Percentiles rank a stretch among this genome's conserved stretches.
These are phyloP conservation scores for Iris macrosiphon DNA, from an alignment of 106 monocot species.

Conservation along the genomic window DNA sequence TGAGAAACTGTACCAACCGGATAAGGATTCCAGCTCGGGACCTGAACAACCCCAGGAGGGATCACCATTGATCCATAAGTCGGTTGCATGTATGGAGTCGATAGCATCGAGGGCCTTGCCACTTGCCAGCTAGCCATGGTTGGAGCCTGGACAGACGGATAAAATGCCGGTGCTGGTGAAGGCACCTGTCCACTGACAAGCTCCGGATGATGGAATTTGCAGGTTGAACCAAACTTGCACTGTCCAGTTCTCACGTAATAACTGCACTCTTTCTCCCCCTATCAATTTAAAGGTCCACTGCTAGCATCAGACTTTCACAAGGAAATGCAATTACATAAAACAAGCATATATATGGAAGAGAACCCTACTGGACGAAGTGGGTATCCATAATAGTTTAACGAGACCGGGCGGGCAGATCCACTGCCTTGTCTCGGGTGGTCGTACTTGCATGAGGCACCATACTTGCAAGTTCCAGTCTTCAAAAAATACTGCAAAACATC, in stretches of 20 bases:
- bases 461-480: conserved; percentile 94
- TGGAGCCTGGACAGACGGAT: conserved; percentile 32
- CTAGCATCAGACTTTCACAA: background rate
- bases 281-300: conserved; percentile 10
- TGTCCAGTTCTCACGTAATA: conserved; percentile 79
- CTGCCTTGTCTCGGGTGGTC: conserved; percentile 71
- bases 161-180: conserved; percentile 38
- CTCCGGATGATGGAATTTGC: conserved; percentile 91
- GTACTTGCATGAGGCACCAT: conserved; percentile 91
- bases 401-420: conserved; percentile 23
- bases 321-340: background rate
- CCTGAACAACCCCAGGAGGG: conserved; percentile 51
- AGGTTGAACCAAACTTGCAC: conserved; percentile 85
- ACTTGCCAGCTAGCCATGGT: conserved; percentile 51
- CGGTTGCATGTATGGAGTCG: conserved; percentile 53
- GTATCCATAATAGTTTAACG: conserved; percentile 58
- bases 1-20: conserved; percentile 37
- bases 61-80: conserved; percentile 70
- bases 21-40: conserved; percentile 78
- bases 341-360: conserved; percentile 1
- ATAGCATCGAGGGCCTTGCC: conserved; percentile 38
- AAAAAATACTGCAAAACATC: conserved; percentile 65
- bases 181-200: conserved; percentile 28
- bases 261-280: conserved; percentile 86
- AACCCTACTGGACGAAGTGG: conserved; percentile 66